phyloP scores from a whole-genome alignment of 805 yeast genomes.

The Kluyveromyces wickerhamii region DNA sequence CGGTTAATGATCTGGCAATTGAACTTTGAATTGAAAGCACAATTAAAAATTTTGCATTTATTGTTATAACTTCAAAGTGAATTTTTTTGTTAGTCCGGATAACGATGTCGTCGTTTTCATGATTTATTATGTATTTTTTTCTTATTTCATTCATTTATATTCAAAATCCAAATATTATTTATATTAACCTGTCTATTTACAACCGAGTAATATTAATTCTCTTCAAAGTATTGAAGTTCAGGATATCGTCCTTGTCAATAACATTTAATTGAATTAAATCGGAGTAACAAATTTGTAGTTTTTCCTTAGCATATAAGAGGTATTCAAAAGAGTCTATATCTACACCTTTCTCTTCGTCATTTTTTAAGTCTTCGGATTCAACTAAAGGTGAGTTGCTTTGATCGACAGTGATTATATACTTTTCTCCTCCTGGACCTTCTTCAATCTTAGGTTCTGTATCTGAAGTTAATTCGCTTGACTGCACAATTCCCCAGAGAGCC shows the following conservation, averaged over 20 bases:
- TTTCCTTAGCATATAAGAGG: constrained; percentile 64
- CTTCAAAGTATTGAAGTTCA: constrained; percentile 1
- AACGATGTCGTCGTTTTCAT: no score
- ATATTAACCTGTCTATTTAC: constrained; percentile 5
- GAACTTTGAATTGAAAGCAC: no score
- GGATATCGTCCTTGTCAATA: constrained; percentile 24
- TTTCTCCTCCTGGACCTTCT: constrained; percentile 51
- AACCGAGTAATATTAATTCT: not conserved
- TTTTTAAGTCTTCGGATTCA: constrained; percentile 22
- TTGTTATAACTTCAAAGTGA: no score
- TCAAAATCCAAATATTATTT: constrained; percentile 1
- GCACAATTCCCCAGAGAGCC: constrained; percentile 90
- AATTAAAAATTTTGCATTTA: no score
- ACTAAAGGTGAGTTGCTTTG: constrained; percentile 16
- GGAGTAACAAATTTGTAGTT: constrained; percentile 63
- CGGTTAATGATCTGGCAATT: no score
- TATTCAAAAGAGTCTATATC: constrained; percentile 69
- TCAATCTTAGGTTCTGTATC: constrained; percentile 28
- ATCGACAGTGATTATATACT: constrained; percentile 30
- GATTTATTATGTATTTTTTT: not conserved
- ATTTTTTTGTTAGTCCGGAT: no score
- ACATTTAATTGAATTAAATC: constrained; percentile 62
- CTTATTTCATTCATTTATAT: not conserved
- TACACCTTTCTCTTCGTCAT: constrained; percentile 25
- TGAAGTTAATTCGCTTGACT: constrained; percentile 41